phyloP scores from a whole-genome alignment of 2,329 filamentous ascomycete genomes.

The Akanthomyces lecanii region DNA sequence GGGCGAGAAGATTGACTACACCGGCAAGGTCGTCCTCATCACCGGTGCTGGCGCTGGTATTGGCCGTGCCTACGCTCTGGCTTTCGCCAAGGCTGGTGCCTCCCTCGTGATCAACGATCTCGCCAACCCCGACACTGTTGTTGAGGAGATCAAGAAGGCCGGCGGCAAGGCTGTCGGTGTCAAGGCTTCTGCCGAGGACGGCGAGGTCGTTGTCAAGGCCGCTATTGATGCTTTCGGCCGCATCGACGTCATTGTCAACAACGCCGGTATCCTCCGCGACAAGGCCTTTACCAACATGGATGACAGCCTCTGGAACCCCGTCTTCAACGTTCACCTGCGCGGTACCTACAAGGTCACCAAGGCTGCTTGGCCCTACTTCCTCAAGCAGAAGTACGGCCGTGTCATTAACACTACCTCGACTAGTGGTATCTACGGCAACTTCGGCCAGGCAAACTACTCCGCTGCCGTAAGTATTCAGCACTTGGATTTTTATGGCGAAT shows the following conservation, averaged over 20 bases:
- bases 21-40: slow-evolving; percentile 77
- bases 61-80: slow-evolving; percentile 82
- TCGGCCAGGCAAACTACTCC: slow-evolving; percentile 96
- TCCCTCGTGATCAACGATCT: slow-evolving; percentile 93
- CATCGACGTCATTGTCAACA: slow-evolving; percentile 95
- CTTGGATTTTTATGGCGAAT: no score
- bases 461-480: slow-evolving; percentile 61
- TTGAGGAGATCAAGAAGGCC: slow-evolving; percentile 84
- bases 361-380: slow-evolving; percentile 94
- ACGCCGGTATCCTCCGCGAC: slow-evolving; percentile 94
- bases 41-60: slow-evolving; percentile 89
- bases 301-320: slow-evolving; percentile 86
- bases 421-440: slow-evolving; percentile 97
- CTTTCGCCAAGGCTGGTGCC: slow-evolving; percentile 79
- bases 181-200: slow-evolving; percentile 90
- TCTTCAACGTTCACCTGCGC: slow-evolving; percentile 86
- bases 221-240: slow-evolving; percentile 92
- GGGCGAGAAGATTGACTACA: slow-evolving; percentile 74
- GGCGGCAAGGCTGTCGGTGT: slow-evolving; percentile 89
- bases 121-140: slow-evolving; percentile 84
- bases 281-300: slow-evolving; percentile 99
- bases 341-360: slow-evolving; percentile 97
- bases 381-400: slow-evolving; percentile 98
- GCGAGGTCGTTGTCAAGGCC: slow-evolving; percentile 83
- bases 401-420: slow-evolving; percentile 96